These are phyloP conservation scores for Begonia masoniana DNA, from an alignment of 306 rosid genomes.

Conservation along the genomic window DNA sequence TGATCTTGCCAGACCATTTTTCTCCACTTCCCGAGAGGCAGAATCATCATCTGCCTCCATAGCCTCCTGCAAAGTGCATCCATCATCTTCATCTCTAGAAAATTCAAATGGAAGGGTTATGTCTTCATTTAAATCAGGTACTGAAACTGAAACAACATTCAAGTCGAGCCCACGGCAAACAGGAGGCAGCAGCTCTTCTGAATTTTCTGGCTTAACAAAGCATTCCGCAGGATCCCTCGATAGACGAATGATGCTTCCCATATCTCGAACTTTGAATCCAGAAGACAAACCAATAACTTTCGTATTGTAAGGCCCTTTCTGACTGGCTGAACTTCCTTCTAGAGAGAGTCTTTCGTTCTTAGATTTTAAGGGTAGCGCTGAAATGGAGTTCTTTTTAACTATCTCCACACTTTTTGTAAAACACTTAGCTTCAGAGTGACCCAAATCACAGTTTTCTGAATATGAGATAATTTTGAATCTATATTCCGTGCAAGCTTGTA, in stretches of 20 bases:
- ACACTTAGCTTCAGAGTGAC: conserved; percentile 97
- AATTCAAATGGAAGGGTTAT: conserved; percentile 89
- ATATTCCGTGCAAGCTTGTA: conserved; percentile 87
- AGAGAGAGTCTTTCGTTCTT: conserved; percentile 28
- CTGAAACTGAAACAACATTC: conserved; percentile 46
- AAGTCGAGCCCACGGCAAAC: conserved; percentile 74
- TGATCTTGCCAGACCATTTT: conserved; percentile 60
- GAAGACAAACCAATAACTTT: conserved; percentile 30
- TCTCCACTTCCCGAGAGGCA: conserved; percentile 68
- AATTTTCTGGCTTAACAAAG: conserved; percentile 32
- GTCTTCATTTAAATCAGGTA: conserved; percentile 96
- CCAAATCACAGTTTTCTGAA: conserved; percentile 63
- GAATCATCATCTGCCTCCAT: conserved; percentile 89
- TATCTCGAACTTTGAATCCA: conserved; percentile 88
- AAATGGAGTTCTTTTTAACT: conserved; percentile 35
- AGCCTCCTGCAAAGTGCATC: conserved; percentile 82
- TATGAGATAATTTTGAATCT: conserved; percentile 69
- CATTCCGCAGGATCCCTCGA: conserved; percentile 83
- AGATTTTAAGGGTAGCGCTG: conserved; percentile 20
- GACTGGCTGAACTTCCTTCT: conserved; percentile 40
- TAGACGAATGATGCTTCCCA: conserved; percentile 63
- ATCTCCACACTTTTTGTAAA: conserved; percentile 88
- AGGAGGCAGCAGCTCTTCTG: conserved; percentile 45
- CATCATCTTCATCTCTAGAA: conserved; percentile 79
- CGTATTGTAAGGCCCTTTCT: conserved; percentile 33